Evolutionary conservation across 441 rosid species (phyloP).

Genomic region (Populus hybrid): DNA sequence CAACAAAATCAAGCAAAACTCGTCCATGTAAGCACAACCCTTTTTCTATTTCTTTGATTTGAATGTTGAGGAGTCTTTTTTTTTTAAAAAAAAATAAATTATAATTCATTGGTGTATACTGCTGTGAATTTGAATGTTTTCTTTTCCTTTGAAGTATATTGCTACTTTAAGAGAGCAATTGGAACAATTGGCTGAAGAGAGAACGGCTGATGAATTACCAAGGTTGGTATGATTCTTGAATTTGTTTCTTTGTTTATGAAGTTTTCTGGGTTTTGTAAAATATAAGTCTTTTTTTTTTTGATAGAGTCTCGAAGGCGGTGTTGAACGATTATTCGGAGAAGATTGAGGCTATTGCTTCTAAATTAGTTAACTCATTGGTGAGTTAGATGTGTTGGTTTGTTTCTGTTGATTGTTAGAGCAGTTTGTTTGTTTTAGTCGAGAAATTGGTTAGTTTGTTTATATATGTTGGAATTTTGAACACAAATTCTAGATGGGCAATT

Average conservation of each 20-base stretch:
- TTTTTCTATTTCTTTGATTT: not conserved
- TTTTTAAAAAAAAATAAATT: not conserved
- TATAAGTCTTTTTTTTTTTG: not conserved
- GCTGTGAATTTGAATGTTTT: not conserved
- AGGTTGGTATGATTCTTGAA: conserved; percentile 37
- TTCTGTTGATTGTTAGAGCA: not conserved
- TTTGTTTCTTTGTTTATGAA: not conserved
- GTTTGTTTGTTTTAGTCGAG: not conserved
- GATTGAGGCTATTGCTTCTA: conserved; percentile 62
- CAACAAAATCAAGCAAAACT: conserved; percentile 76
- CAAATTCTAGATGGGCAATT: not conserved
- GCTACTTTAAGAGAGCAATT: conserved; percentile 75
- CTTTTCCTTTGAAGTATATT: conserved; percentile 56
- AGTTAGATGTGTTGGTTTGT: conserved; percentile 8
- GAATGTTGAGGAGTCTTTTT: not conserved
- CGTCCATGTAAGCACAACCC: conserved; percentile 50
- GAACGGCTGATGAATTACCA: conserved; percentile 68
- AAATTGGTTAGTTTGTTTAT: not conserved
- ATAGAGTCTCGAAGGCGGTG: conserved; percentile 64
- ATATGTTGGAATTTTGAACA: not conserved
- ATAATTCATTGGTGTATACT: not conserved
- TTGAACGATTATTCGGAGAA: conserved; percentile 63
- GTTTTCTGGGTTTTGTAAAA: not conserved
- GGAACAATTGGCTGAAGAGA: conserved; percentile 70
- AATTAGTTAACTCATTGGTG: conserved; percentile 44